A percentile compares a stretch with the other conserved stretches of the same genome.
These are phyloP conservation scores for Claviceps capensis DNA, from an alignment of 2,329 filamentous ascomycete species.

Conservation along the genomic window DNA sequence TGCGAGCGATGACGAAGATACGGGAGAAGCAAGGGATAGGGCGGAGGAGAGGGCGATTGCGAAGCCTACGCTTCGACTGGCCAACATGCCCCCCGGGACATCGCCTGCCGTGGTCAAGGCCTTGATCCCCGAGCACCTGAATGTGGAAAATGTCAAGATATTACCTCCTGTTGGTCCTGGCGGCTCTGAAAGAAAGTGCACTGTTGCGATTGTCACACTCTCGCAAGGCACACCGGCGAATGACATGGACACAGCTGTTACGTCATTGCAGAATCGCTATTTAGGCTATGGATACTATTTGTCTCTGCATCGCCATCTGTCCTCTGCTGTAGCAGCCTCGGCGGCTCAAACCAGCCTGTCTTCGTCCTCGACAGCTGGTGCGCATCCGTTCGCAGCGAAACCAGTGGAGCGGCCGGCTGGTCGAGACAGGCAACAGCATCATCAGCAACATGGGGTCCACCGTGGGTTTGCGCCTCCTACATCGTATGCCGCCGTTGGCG, in stretches of 20 bases:
- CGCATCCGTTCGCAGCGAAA: conserved; percentile 68
- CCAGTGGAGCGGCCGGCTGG: conserved; percentile 33
- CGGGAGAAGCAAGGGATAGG: conserved; percentile 25
- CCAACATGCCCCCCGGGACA: conserved; percentile 46
- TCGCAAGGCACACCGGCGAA: conserved; percentile 68
- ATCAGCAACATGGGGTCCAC: conserved; percentile 30
- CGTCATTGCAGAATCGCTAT: conserved; percentile 67
- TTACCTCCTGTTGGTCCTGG: conserved; percentile 33
- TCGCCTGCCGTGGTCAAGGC: conserved; percentile 47
- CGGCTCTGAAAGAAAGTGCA: conserved; percentile 52
- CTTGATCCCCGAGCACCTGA: conserved; percentile 44
- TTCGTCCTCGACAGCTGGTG: conserved; percentile 27
- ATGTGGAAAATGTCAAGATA: conserved; percentile 61
- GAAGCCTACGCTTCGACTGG: conserved; percentile 48
- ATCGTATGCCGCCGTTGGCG: conserved; percentile 41
- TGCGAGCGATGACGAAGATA: conserved; percentile 47
- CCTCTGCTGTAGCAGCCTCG: conserved; percentile 42
- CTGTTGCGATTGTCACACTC: conserved; percentile 67
- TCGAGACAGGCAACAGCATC: conserved; percentile 18
- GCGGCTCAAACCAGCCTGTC: conserved; percentile 1
- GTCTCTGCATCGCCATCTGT: conserved; percentile 67
- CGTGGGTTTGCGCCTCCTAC: conserved; percentile 64
- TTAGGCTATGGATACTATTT: conserved; percentile 75
- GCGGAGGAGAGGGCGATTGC: conserved; percentile 46
- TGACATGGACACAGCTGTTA: conserved; percentile 72